phyloP scores from a whole-genome alignment of 2,329 filamentous ascomycete species.

The Trichocomaceae sp. region DNA sequence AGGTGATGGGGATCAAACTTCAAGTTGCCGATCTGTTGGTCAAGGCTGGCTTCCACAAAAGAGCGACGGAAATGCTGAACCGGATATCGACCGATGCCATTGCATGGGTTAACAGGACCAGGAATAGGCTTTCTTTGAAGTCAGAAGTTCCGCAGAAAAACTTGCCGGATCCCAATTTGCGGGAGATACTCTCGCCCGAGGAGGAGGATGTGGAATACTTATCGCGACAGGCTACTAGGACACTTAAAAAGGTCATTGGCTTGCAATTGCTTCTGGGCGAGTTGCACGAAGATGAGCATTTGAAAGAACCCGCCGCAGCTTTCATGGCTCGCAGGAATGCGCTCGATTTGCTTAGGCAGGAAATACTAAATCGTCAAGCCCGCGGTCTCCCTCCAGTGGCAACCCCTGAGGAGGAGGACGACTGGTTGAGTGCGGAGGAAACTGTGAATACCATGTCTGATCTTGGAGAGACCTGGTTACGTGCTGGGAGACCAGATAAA shows the following conservation, averaged over 20 bases:
- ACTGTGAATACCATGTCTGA: constrained; percentile 43
- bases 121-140: constrained; percentile 18
- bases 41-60: constrained; percentile 61
- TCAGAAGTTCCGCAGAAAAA: constrained; percentile 17
- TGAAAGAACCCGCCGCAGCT: constrained; percentile 66
- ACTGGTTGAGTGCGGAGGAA: constrained; percentile 36
- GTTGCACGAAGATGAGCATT: constrained; percentile 69
- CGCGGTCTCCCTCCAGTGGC: constrained; percentile 64
- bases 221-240: constrained; percentile 41
- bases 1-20: constrained; percentile 83
- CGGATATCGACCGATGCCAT: constrained; percentile 64
- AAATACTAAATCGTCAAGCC: constrained; percentile 60
- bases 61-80: constrained; percentile 71
- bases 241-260: constrained; percentile 67
- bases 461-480: constrained; percentile 69
- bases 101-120: constrained; percentile 27
- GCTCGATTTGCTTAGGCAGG: constrained; percentile 70
- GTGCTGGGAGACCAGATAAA: constrained; percentile 67
- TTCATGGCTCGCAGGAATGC: constrained; percentile 73
- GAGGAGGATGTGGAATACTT: constrained; percentile 2
- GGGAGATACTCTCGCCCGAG: constrained; percentile 3
- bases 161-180: constrained; percentile 12
- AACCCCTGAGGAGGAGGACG: constrained; percentile 31
- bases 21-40: constrained; percentile 75
- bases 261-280: constrained; percentile 79